Conservation (phyloP, 176 grass and related monocot genomes). For the Aegilops sharonensis region DNA sequence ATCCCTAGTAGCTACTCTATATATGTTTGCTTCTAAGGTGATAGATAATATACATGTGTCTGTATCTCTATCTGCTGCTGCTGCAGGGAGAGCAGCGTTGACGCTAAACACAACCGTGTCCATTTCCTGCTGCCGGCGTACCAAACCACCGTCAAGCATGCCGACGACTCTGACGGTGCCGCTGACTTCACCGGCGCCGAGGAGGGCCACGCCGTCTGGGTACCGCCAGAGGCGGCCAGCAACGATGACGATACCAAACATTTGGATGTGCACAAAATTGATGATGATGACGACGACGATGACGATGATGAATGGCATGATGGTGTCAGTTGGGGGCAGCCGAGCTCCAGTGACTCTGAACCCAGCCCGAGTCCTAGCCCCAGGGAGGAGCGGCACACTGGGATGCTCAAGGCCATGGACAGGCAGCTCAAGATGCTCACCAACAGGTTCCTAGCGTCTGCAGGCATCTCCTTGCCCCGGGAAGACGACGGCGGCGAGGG, state of each 20-base stretch:
- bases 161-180: background rate
- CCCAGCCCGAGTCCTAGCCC: background rate
- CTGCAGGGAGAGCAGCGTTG: background rate
- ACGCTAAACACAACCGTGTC: background rate
- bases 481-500: constrained; percentile 2
- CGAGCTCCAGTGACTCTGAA: constrained; percentile 20
- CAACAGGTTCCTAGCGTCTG: constrained; percentile 52
- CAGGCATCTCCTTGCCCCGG: constrained; percentile 26
- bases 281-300: background rate
- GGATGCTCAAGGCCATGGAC: constrained; percentile 60
- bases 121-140: background rate
- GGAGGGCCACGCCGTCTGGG: constrained; percentile 44
- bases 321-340: constrained; percentile 18
- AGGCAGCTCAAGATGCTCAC: constrained; percentile 63
- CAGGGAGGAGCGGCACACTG: constrained; percentile 39
- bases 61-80: too few species aligned
- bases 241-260: constrained; percentile 25
- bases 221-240: constrained; percentile 47
- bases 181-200: background rate
- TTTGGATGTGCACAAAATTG: background rate
- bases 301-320: constrained; percentile 22
- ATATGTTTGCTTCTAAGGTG: background rate
- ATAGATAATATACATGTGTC: background rate
- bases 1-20: too few species aligned
- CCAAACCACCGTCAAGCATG: background rate